Conservation (phyloP, 495 filamentous ascomycete genomes). For the Talaromyces thailandensis region DNA sequence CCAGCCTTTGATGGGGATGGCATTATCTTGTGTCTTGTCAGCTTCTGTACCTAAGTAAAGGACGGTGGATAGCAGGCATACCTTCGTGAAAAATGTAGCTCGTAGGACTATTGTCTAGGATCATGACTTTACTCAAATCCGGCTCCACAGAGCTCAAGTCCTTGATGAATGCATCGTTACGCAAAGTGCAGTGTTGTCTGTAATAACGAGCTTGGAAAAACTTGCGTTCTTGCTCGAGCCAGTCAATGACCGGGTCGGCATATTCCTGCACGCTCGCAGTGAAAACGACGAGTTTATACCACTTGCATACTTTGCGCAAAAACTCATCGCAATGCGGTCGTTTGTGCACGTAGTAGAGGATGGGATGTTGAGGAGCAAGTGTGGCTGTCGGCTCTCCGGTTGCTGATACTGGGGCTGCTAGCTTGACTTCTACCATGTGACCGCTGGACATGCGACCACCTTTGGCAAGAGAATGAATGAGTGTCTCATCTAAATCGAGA, state of each 20-base stretch:
- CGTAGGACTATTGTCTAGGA: conserved; percentile 94
- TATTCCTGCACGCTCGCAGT: conserved; percentile 98
- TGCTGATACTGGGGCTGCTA: conserved; percentile 54
- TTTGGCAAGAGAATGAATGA: conserved; percentile 96
- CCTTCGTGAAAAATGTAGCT: conserved; percentile 99
- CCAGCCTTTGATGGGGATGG: conserved; percentile 89
- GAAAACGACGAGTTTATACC: conserved; percentile 97
- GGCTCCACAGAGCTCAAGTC: conserved; percentile 93
- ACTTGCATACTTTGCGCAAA: conserved; percentile 86
- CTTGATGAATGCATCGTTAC: conserved; percentile 95
- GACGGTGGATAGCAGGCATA: conserved; percentile 20
- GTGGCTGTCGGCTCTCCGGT: conserved; percentile 53
- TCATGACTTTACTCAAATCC: conserved; percentile 95
- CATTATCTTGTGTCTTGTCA: conserved; percentile 55
- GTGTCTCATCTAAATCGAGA: conserved; percentile 89
- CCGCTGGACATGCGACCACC: conserved; percentile 92
- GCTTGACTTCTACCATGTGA: conserved; percentile 97
- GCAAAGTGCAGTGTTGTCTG: conserved; percentile 89
- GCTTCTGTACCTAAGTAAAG: not conserved
- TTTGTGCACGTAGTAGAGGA: conserved; percentile 98
- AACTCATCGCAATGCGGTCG: conserved; percentile 96
- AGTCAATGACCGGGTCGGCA: conserved; percentile 97
- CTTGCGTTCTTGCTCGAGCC: conserved; percentile 92
- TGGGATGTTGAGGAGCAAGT: conserved; percentile 83
- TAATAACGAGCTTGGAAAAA: conserved; percentile 91